Evolutionary conservation across 371 early-diverging fungal species (phyloP), one percentile per base, ranked within the genome.

Genomic region (Syncephalastrum monosporum): DNA sequence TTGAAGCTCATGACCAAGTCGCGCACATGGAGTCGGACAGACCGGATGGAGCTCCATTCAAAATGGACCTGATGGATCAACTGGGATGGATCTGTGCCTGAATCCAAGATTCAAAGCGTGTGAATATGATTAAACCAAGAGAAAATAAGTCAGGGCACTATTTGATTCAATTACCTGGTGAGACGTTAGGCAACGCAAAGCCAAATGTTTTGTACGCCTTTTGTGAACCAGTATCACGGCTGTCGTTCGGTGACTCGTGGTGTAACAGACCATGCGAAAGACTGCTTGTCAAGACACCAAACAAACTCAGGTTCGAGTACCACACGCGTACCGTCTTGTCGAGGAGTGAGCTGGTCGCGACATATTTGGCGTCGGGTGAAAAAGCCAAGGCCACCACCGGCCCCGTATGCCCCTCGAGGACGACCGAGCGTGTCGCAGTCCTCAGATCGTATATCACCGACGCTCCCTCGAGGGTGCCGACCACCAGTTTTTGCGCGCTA

Each of bases 391-490:
- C 91, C 2, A 82, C 76, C 1, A 92, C 82, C 5, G 88, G 63
- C 19, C 75, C 80, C 14, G 73, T 64, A 56, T 89, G 90, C 0
- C 93, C 93, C 69, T 91, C 91, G 10, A 93, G 62, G 16, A 91
- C 80, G 15, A 86, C 82, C 23, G 84, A 84, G n/a, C 85, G 84
- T 4, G 93, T 91, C 0, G 92, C 91, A 1, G 94, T 93, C n/a
- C 87, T 77, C 14, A 93, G 66, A 69, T 95, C 94, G 62, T 91
- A 93, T 2, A 93, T 82, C 8, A 92, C 73, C 2, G 82, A 78
- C 0, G 87, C 82, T 0, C 95, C 95, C 56, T 93, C 92, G 19
- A 76, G 53, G 2, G 88, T 86, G n/a, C 93, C 95, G 1, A 91
- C 84, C 0, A 87, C 87, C 13, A 95, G 66, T 42, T 90, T 83